Conservation (phyloP, 2,329 filamentous ascomycete genomes). For the Diatrype stigma region DNA sequence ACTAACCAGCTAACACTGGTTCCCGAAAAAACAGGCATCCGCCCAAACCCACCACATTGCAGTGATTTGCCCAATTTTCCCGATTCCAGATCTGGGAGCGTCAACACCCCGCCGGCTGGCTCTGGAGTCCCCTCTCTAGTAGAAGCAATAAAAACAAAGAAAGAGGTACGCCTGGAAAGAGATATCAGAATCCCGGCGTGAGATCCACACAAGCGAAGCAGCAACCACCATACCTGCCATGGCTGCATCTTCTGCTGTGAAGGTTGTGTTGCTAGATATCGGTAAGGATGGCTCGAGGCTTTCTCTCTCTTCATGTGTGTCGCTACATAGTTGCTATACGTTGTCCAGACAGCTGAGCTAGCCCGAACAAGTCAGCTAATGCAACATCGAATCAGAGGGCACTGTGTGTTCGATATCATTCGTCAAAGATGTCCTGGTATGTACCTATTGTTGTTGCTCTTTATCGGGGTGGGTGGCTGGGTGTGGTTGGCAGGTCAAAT, state of each 20-base stretch:
- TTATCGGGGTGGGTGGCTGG: neutral
- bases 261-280: constrained; percentile 54
- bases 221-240: constrained; percentile 27
- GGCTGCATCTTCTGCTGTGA: constrained; percentile 27
- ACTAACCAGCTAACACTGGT: too few relatives aligned
- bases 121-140: neutral
- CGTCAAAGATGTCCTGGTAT: constrained; percentile 78
- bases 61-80: neutral
- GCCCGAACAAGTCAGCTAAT: constrained; percentile 38
- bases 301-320: constrained; percentile 15
- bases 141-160: neutral
- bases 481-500: neutral
- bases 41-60: too few relatives aligned
- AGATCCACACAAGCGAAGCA: constrained; percentile 10
- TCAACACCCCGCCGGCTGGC: neutral
- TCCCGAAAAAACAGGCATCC: too few relatives aligned
- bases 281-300: constrained; percentile 39
- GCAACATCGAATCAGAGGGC: constrained; percentile 55
- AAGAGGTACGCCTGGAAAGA: neutral
- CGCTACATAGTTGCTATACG: constrained; percentile 8
- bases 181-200: constrained; percentile 2
- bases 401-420: constrained; percentile 81
- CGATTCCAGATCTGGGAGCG: constrained; percentile 2
- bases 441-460: constrained; percentile 31
- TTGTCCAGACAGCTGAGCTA: constrained; percentile 23